Conservation (phyloP, 768 basidiomycete genomes). For the Phylloporus sp. region DNA sequence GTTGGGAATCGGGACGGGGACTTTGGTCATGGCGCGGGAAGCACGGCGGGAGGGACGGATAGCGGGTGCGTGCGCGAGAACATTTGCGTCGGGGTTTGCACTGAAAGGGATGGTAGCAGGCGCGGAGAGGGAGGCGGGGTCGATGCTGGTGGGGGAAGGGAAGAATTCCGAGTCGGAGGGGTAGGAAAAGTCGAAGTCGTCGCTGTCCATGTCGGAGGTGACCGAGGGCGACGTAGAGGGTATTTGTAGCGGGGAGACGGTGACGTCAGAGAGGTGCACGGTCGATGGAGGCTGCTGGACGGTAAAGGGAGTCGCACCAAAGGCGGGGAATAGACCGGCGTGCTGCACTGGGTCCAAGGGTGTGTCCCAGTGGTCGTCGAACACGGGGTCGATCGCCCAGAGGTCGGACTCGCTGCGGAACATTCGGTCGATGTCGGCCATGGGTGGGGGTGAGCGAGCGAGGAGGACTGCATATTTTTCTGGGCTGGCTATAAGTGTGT, state of each 20-base stretch:
- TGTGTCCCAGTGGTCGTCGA: conserved; percentile 1
- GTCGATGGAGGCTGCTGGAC: conserved; percentile 12
- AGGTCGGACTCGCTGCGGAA: conserved; percentile 12
- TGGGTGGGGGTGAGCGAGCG: background rate
- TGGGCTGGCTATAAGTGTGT: conserved; percentile 1
- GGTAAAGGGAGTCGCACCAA: background rate
- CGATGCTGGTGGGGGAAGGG: conserved; percentile 7
- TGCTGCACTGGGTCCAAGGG: background rate
- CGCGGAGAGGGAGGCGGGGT: conserved; percentile 10
- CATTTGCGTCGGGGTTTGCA: background rate
- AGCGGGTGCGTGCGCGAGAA: background rate
- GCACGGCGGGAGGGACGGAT: conserved; percentile 20
- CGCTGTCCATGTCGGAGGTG: conserved; percentile 16
- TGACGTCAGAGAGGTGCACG: conserved; percentile 23
- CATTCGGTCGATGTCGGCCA: conserved; percentile 26
- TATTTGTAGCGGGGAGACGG: conserved; percentile 3
- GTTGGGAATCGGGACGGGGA: conserved; percentile 45
- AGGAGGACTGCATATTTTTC: conserved; percentile 13
- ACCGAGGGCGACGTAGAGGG: background rate
- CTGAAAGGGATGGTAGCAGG: no score
- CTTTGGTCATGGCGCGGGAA: conserved; percentile 22
- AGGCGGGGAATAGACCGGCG: conserved; percentile 10
- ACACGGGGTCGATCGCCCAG: conserved; percentile 4
- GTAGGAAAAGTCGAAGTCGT: conserved; percentile 14
- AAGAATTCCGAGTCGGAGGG: conserved; percentile 24